Conservation (phyloP, 352 stramenopile genomes). For the Phytopythium litorale region DNA sequence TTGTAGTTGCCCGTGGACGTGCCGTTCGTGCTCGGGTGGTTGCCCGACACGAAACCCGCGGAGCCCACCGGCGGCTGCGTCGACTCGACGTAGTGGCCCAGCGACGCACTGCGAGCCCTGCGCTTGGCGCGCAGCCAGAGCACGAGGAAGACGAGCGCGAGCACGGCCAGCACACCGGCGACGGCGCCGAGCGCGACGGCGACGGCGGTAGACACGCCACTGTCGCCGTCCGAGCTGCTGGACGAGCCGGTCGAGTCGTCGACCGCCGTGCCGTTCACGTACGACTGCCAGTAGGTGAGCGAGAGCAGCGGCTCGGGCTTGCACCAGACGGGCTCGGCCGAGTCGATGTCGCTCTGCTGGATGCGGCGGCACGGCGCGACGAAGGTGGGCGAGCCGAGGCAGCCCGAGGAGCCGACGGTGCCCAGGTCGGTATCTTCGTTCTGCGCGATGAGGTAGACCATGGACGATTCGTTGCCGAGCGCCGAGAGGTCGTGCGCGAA, state of each 20-base stretch:
- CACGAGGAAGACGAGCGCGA: not conserved
- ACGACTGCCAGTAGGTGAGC: slow-evolving; percentile 17
- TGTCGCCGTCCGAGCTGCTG: not conserved
- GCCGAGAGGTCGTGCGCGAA: slow-evolving; percentile 10
- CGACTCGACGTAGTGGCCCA: not conserved
- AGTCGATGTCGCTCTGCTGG: slow-evolving; percentile 2
- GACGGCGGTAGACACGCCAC: not conserved
- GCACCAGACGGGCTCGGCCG: slow-evolving; percentile 20
- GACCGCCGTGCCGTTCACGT: not conserved
- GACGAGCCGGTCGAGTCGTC: no score
- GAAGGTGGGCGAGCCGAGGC: slow-evolving; percentile 20
- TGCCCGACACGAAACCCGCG: not conserved
- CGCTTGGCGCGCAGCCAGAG: not conserved
- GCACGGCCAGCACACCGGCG: not conserved
- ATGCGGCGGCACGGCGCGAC: slow-evolving; percentile 27
- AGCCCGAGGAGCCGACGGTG: slow-evolving; percentile 15
- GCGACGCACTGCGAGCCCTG: not conserved
- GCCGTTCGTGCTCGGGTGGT: not conserved
- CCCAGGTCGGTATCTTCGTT: slow-evolving; percentile 1
- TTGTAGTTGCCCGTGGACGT: not conserved
- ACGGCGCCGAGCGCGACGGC: not conserved
- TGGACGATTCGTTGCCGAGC: not conserved
- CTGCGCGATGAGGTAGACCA: slow-evolving; percentile 27
- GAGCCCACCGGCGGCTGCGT: not conserved
- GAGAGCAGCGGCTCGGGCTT: slow-evolving; percentile 22